These are phyloP conservation scores for Pilasporangium apinafurcum DNA, from an alignment of 352 stramenopile genomes.

Conservation along the genomic window DNA sequence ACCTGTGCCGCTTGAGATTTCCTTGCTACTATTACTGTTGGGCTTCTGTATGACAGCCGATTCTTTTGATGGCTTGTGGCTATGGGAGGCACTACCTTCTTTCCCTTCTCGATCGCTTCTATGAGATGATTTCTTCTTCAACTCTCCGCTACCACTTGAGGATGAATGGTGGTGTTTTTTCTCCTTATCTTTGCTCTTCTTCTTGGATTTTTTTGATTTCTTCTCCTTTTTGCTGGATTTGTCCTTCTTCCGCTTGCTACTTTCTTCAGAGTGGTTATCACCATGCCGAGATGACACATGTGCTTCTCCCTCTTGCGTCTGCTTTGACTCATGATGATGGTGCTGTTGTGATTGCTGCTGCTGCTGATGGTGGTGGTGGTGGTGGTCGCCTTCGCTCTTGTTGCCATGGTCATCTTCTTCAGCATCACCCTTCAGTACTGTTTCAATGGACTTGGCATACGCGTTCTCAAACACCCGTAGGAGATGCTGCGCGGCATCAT, in stretches of 20 bases:
- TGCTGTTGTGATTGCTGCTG: constrained; percentile 11
- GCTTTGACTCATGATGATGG: constrained; percentile 11
- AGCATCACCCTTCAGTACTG: constrained; percentile 25
- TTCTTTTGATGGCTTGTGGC: too few relatives aligned
- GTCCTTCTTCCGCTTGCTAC: constrained; percentile 48
- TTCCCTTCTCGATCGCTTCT: constrained; percentile 16
- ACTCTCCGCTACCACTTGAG: constrained; percentile 16
- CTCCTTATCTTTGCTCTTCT: constrained; percentile 35
- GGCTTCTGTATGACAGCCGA: constrained; percentile 1
- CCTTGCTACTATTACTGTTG: constrained; percentile 2
- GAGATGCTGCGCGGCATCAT: constrained; percentile 73
- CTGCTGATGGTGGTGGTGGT: constrained; percentile 1
- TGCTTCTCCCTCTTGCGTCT: constrained; percentile 9
- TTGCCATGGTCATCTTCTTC: constrained; percentile 3
- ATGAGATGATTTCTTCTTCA: constrained; percentile 38
- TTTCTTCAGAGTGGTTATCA: constrained; percentile 2
- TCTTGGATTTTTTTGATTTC: constrained; percentile 72
- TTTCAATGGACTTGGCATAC: constrained; percentile 70
- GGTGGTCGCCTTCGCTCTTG: constrained; percentile 1
- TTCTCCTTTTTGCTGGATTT: constrained; percentile 66
- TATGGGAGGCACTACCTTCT: constrained; percentile 11
- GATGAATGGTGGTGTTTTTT: constrained; percentile 15
- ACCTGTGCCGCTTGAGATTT: too few relatives aligned
- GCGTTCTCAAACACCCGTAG: constrained; percentile 76
- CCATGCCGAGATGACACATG: neutral